These are phyloP conservation scores for Cicer pinnatifidum DNA, from an alignment of 306 rosid species.

Conservation along the genomic window DNA sequence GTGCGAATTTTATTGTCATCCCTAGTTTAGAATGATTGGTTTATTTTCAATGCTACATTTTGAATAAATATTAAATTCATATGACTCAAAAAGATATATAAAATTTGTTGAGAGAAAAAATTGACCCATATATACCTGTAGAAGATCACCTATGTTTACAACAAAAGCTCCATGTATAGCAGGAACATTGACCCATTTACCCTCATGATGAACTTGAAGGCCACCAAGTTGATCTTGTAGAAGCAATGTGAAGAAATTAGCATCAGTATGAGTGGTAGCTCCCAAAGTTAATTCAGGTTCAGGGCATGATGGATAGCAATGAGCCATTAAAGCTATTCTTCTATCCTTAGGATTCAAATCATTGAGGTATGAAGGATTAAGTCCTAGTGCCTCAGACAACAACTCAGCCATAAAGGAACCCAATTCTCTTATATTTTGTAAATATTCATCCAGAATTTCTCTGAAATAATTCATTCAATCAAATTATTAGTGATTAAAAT, in stretches of 20 bases:
- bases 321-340: conserved; percentile 27
- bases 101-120: no score
- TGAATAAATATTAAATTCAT: no score
- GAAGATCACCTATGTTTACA: conserved; percentile 14
- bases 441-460: conserved; percentile 47
- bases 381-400: conserved; percentile 53
- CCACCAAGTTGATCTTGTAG: conserved; percentile 60
- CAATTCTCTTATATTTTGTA: conserved; percentile 42
- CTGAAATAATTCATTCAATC: conserved; percentile 34
- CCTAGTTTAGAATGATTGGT: no score
- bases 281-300: conserved; percentile 47
- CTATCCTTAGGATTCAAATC: conserved; percentile 38
- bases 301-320: conserved; percentile 43
- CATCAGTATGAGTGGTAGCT: conserved; percentile 39
- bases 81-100: no score
- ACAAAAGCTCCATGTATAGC: not conserved
- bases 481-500: not conserved
- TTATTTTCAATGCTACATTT: no score
- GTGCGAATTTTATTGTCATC: no score
- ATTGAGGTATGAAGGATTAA: conserved; percentile 27
- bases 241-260: conserved; percentile 47
- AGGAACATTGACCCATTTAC: not conserved
- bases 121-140: conserved; percentile 18
- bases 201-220: conserved; percentile 46
- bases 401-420: conserved; percentile 51